Base-by-base conservation (phyloP, 140 eudicot species). In the Erigeron philadelphicus region DNA sequence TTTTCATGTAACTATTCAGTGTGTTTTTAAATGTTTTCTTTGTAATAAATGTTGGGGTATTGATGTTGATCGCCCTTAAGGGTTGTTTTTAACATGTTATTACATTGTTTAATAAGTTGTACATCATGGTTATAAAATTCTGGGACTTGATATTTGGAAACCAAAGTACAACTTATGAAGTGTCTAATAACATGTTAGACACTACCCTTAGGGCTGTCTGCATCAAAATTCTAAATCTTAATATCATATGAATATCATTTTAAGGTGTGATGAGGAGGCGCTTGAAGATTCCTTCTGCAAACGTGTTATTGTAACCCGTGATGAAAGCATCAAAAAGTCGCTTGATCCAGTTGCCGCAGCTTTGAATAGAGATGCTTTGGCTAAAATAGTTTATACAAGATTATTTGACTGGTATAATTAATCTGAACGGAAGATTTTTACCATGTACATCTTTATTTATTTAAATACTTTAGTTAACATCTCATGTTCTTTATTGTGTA, bases 271-370 rank as follows among this genome's bases (percentile, higher is more conserved):
- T 76, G 86, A 67, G 79, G 80, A 61, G 71, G 82, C 87, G 53
- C 87, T 91, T 45, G 85, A 84, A 70, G 96, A 91, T 81, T 88
- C 97, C 72, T 74, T 88, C 69, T 91, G 97, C 85, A 88, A 88
- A 75, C 96, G 97, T 66, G 96, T 85, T 4, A 91, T 91, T 53
- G 91, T 91, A 48, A 91, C 97, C 55, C 96, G 96, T 67, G 97
- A 86, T 57, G 97, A 91, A 72, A 74, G 86, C 87, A 91, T 91
- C 60, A 88, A 86, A 64, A 91, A 88, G 78, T 82, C 80, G 41
- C 89, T 91, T 41, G 90, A 85, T 74, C 95, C 96, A 61, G 56
- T 40, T 19, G 80, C 88, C 72, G 96, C 97, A 55, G 84, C 84
- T 71, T 67, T 84, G 59, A 85, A 82, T 73, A 84, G 97, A 82